Evolutionary conservation across 768 basidiomycete genomes (phyloP).

Genomic region (Cystobasidium ongulense): DNA sequence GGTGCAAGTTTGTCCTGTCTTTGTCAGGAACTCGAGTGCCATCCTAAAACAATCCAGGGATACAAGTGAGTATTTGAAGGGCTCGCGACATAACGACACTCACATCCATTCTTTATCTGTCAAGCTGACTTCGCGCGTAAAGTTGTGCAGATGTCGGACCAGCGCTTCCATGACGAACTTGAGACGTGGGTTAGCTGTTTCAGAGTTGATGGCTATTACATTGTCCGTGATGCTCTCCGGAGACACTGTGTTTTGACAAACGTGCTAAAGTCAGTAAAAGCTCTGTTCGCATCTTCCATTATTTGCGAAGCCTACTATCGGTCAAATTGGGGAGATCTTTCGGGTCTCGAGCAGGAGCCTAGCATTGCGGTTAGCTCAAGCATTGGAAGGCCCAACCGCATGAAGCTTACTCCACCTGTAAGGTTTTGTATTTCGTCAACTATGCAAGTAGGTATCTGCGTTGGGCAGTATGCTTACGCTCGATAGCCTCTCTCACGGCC

Average conservation of each 20-base stretch:
- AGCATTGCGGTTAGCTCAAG: neutral
- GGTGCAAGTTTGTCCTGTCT: slow-evolving; percentile 63
- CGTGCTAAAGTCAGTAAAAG: no score
- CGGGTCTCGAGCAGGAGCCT: neutral
- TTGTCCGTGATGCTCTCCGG: slow-evolving; percentile 8
- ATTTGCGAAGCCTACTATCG: neutral
- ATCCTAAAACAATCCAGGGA: slow-evolving; percentile 46
- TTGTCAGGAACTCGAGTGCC: slow-evolving; percentile 68
- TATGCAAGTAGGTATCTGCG: no score
- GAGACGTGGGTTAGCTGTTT: slow-evolving; percentile 3
- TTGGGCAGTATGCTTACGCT: neutral
- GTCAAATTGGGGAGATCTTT: slow-evolving; percentile 3
- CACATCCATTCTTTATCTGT: slow-evolving; percentile 74
- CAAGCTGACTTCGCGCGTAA: slow-evolving; percentile 49
- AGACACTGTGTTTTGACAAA: neutral
- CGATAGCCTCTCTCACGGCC: slow-evolving; percentile 5
- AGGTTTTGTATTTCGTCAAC: neutral
- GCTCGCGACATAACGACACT: neutral
- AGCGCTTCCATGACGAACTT: slow-evolving; percentile 37
- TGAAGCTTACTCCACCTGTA: neutral
- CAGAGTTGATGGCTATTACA: slow-evolving; percentile 9
- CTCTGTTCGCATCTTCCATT: no score
- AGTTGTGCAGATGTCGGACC: slow-evolving; percentile 46
- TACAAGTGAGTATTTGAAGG: no score
- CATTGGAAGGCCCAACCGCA: neutral